These are phyloP conservation scores for Nannochloropsis granulata DNA, from an alignment of 108 stramenopile species.

Conservation along the genomic window DNA sequence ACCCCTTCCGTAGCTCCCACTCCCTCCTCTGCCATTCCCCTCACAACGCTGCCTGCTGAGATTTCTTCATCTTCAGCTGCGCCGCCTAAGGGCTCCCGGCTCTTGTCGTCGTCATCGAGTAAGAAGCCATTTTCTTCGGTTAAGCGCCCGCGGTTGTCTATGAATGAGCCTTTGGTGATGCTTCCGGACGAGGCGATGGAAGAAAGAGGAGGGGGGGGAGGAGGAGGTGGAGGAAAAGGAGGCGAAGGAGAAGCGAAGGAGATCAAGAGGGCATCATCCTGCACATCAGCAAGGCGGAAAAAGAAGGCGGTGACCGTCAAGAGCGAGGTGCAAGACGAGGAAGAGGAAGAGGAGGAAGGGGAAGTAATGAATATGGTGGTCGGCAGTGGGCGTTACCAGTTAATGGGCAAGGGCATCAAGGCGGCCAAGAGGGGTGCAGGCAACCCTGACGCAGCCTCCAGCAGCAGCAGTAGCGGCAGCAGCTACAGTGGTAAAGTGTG, in stretches of 20 bases:
- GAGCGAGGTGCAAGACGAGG: background rate
- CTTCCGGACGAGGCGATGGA: background rate
- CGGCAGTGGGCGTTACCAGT: background rate
- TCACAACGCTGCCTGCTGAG: background rate
- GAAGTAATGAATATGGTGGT: background rate
- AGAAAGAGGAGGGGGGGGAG: background rate
- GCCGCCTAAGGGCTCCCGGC: background rate
- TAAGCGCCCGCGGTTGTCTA: background rate
- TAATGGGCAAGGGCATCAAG: background rate
- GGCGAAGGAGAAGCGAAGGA: no score
- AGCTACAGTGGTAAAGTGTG: background rate
- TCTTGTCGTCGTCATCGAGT: background rate
- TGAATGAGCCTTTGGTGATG: background rate
- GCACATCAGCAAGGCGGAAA: background rate
- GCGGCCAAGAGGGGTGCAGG: background rate
- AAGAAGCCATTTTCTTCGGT: background rate
- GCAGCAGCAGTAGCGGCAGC: background rate
- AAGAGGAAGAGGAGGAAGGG: background rate
- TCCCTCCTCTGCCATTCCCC: background rate
- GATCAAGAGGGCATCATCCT: no score
- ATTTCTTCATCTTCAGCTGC: background rate
- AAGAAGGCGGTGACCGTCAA: background rate
- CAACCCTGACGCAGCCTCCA: background rate
- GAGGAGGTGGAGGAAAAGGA: no score
- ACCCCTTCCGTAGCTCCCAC: background rate